Base-by-base conservation (phyloP, 495 filamentous ascomycete genomes). In the Xylaria castorea region DNA sequence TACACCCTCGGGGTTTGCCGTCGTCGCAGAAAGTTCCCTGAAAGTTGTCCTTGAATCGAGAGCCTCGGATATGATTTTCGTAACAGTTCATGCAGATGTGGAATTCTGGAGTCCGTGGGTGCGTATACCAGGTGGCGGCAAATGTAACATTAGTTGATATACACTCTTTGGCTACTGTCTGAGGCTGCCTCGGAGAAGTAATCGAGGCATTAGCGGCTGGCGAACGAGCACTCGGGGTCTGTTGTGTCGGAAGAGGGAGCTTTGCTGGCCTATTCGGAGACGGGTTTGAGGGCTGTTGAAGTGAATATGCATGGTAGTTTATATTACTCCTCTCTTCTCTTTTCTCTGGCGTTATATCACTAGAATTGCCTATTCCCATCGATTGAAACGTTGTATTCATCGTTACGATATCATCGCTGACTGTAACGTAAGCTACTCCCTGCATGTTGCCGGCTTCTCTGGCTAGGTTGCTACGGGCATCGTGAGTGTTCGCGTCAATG, bases 91-190 rank as follows among this genome's bases (percentile, higher is more conserved):
- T 32, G 32, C 67, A 69, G 38, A 69, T 61, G 22, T 1, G 67
- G n/a, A 32, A 69, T 9, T 58, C 67, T 32, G 67, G 67, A n/a
- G 67, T 38, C 27, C 16, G 67, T 36, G n/a, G 67, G 55, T 69
- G 67, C 22, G 53, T 48, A 25, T 60, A 69, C 67, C 67, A 69
- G 1, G 53, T 69, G 25, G 53, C 16, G 67, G 36, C 40, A 22
- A 69, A 69, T 2, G 38, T 69, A n/a, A 48, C 22, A 25, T 46
- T 14, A 16, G 53, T 46, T 44, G 67, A 60, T 27, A 69, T 69
- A 25, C 67, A 69, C 12, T 69, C 67, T 27, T 22, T 58, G 18
- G 36, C 18, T 16, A 25, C 67, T 18, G 65, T 14, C 65, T 55
- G 65, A 38, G 20, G 25, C 48, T 67, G 65, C 8, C 6, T 42